Evolutionary conservation across 768 basidiomycete species (phyloP), one percentile per base, ranked within the genome.

Genomic region (Mycena venus): DNA sequence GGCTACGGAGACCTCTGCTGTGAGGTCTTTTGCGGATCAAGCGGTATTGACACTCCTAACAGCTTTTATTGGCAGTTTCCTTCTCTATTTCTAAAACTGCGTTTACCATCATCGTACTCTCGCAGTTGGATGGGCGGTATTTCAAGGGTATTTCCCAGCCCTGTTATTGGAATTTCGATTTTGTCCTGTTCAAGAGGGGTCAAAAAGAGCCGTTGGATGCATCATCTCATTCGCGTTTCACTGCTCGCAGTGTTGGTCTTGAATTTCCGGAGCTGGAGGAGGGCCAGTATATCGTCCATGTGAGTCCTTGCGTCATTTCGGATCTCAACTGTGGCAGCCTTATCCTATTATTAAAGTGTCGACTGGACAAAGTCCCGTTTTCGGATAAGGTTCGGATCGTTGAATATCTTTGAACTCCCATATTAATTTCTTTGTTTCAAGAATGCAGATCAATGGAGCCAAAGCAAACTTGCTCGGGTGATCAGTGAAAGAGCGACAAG

Each of bases 71-170:
- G 2, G 29, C 2, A 84, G 83, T 82, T 68, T 83, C 82, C 0
- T 80, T 84, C 63, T 73, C 62, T 4, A 58, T 84, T 6, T 78
- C 79, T 6, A 68, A 73, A 44, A 53, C 77, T 3, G 74, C 82
- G 2, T 62, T 70, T 14, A 72, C 80, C 40, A 77, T 83, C 56
- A 68, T 84, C 44, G 82, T 84, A 19, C 80, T 84, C 14, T 77
- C 83, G 6, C 82, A 84, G 72, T 56, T 80, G 29, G 83, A 84
- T 70, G 68, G 32, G 1, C 79, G 83, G 14, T 83, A 82, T 72
- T 84, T 78, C 79, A 70, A 78, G 19, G 80, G 80, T 4, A 58
- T 84, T 25, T 42, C 77, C 0, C 72, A 81, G 1, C 74, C 63
- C 31, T 78, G 76, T 31, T 49, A 74, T 14, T 84, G 79, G 81